Evolutionary conservation across 2,329 filamentous ascomycete species (phyloP), one percentile per base, ranked within the genome.

Genomic region (Lachnum nothofagi): DNA sequence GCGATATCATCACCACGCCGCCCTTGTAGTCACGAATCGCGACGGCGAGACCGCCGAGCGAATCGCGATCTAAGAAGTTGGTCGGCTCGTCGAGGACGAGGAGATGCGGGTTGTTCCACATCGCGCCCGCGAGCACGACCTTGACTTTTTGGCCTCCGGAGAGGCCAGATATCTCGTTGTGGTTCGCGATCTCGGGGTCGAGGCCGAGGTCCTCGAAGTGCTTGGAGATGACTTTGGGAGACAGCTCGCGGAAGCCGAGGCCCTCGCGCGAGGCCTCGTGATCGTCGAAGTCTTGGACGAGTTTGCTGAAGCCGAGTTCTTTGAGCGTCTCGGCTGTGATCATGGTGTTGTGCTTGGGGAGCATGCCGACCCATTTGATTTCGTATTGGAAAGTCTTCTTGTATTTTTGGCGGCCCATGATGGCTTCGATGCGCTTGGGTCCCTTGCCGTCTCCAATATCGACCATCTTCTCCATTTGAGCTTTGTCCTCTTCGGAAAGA

Each of bases 301-400:
- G 76, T 76, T 98, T 98, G 72, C 80, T 77, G 74, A 94, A 98
- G 19, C 93, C 93, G 49, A 85, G 82, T 49, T 91, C 84, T 8
- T 85, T 66, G 19, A 98, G 78, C 0, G 91, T 98, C 71, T 98
- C 93, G 43, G 93, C 88, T 4, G 90, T 95, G 61, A 98, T 84
- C 74, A 90, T 86, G 52, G 81, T 83, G 79, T 98, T 98, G 78
- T 86, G 75, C 77, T 97, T 98, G 52, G 93, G 93, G 17, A 97
- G 77, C 70, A 89, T 80, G 56, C 82, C 79, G 54, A 85, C 74
- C 93, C 93, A 98, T 80, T 97, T 96, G 38, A 96, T 82, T 75
- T 97, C 91, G 66, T 97, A 97, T 76, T 96, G 91, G 80, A 95
- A 96, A 34, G 85, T 87, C 82, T 98, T 98, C 84, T 98, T 97